Base-by-base conservation (phyloP, 257 asterid species). In the Nyctanthes arbortristis region DNA sequence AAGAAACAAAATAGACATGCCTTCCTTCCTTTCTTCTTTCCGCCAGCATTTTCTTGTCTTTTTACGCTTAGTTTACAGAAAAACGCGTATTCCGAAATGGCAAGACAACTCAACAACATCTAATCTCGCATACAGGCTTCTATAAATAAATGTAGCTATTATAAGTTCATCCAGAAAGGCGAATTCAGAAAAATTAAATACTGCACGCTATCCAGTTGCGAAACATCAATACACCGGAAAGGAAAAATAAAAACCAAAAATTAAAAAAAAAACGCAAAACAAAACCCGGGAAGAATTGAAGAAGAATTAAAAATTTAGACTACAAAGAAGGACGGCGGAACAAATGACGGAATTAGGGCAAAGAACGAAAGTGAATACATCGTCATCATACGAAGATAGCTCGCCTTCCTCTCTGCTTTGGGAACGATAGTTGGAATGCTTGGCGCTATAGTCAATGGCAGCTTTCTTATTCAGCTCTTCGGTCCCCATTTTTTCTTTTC, bases 371-470 rank as follows among this genome's bases (percentile, higher is more conserved):
- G 10, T 70, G 8, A 22, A 22, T 52, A 52, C 74, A 16, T 67
- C 81, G 43, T 61, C 81, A 22, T 66, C 66, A 36, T 20, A 63
- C 30, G 81, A 55, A 65, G 82, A 78, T 3, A 82, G 73, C 58
- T 82, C 84, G 70, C 87, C 87, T 82, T 82, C 87, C 68, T 78
- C 87, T 60, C 71, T 82, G 71, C 74, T 75, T 47, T 57, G 65
- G 4, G 69, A 61, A 52, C 10, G 31, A 52, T 52, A 8, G 8
- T 24, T 24, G 29, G 72, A 47, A 22, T 54, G 25, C 11, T 32
- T 32, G 12, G 20, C 34, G 25, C 22, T 56, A 0, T 13, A 31
- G 18, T 7, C 61, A 30, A 5, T 29, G 7, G 62, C 43, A 43
- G 63, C 64, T 22, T 58, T 40, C 16, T 18, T 49, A 27, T 9